Conservation (phyloP, 2,329 filamentous ascomycete genomes). For the Diaporthe sp. region DNA sequence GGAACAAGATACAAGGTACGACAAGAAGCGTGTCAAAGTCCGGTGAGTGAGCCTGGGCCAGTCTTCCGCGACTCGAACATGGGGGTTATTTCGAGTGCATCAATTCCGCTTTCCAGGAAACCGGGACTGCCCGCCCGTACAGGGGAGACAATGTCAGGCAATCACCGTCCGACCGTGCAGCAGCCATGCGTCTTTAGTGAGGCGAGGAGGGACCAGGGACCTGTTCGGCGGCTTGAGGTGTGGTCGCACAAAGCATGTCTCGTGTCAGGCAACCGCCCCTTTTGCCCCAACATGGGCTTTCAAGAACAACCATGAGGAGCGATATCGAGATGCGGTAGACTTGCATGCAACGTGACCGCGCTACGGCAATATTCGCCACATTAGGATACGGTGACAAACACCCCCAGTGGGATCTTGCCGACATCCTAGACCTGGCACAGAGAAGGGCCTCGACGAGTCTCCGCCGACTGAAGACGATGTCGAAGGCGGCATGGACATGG, state of each 20-base stretch:
- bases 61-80: not conserved
- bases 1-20: not conserved
- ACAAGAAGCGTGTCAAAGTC: not conserved
- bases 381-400: not conserved
- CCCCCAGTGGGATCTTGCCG: not conserved
- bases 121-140: not conserved
- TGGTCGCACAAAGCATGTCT: conserved; percentile 15
- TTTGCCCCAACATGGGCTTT: not conserved
- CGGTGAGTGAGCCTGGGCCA: not conserved
- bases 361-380: not conserved
- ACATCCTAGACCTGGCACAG: not conserved
- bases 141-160: not conserved
- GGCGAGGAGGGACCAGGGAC: not conserved
- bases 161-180: not conserved
- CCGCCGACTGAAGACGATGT: not conserved
- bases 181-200: not conserved
- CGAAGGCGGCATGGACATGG: not conserved
- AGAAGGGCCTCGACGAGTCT: not conserved
- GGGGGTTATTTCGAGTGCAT: not conserved
- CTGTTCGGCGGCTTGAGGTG: not conserved
- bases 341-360: not conserved
- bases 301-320: not conserved
- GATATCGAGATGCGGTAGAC: not conserved
- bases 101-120: not conserved
- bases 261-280: not conserved